Percentiles rank a stretch among this genome's conserved stretches.
Conservation (phyloP, 2,329 filamentous ascomycete species). For the Pseudogymnoascus sp. region DNA sequence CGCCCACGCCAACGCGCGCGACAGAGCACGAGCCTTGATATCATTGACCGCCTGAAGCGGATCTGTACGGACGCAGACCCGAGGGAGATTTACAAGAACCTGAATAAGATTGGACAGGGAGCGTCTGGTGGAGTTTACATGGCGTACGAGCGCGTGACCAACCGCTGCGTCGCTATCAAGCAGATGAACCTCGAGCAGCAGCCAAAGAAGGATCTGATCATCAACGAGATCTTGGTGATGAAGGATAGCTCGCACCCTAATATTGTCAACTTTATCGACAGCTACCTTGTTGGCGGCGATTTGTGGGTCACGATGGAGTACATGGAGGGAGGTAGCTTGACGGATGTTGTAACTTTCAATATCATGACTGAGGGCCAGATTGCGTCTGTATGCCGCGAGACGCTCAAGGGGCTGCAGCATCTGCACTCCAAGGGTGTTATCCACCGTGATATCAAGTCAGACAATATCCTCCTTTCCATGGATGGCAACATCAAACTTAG, state of each 20-base stretch:
- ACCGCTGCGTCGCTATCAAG: constrained; percentile 92
- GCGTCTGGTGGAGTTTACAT: constrained; percentile 94
- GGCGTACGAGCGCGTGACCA: constrained; percentile 75
- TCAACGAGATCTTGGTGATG: constrained; percentile 99
- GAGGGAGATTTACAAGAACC: constrained; percentile 73
- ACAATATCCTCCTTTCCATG: constrained; percentile 90
- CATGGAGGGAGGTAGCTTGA: constrained; percentile 97
- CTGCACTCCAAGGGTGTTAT: constrained; percentile 97
- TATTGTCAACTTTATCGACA: constrained; percentile 99
- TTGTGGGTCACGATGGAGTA: constrained; percentile 99
- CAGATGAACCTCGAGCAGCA: constrained; percentile 99
- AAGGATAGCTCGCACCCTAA: constrained; percentile 97
- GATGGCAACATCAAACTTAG: constrained; percentile 97
- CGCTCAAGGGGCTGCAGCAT: constrained; percentile 84
- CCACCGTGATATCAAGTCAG: constrained; percentile 97
- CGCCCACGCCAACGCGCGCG: constrained; percentile 71
- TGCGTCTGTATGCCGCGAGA: constrained; percentile 90
- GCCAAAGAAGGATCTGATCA: constrained; percentile 97
- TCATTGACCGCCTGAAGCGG: constrained; percentile 72
- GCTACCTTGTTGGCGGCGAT: constrained; percentile 81
- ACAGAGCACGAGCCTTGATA: constrained; percentile 74
- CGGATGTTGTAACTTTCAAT: constrained; percentile 97
- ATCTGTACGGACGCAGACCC: constrained; percentile 91
- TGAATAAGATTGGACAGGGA: constrained; percentile 95
- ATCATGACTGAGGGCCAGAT: constrained; percentile 99